Evolutionary conservation across 75 land plant species (phyloP).

Genomic region (Pinus tabuliformis): DNA sequence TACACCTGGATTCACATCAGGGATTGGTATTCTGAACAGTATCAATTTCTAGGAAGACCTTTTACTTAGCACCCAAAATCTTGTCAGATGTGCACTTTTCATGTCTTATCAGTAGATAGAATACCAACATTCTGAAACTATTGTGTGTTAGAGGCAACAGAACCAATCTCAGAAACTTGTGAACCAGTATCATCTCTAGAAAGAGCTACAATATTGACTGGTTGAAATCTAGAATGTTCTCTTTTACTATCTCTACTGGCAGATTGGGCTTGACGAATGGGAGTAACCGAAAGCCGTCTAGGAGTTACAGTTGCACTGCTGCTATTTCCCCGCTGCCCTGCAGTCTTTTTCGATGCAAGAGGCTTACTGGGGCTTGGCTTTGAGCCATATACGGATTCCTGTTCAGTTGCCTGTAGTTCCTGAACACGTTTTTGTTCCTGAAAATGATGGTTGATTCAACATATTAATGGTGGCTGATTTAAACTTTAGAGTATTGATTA

Average conservation of each 20-base stretch:
- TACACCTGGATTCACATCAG: no score
- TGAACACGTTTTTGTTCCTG: slow-evolving; percentile 70
- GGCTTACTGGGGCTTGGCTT: slow-evolving; percentile 42
- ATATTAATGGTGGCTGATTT: not conserved
- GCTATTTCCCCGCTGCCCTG: slow-evolving; percentile 34
- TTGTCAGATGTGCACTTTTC: no score
- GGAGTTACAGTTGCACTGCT: not conserved
- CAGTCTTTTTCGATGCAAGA: slow-evolving; percentile 31
- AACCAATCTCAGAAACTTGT: not conserved
- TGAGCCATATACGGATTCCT: slow-evolving; percentile 52
- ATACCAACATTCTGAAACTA: no score
- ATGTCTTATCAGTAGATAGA: no score
- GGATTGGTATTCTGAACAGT: no score
- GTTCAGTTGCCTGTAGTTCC: slow-evolving; percentile 53
- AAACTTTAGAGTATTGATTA: not conserved
- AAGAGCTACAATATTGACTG: not conserved
- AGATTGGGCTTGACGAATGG: not conserved
- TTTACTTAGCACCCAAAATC: no score
- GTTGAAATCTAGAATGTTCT: not conserved
- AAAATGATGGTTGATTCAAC: not conserved
- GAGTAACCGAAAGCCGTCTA: not conserved
- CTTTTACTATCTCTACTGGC: not conserved
- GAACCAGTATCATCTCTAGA: not conserved
- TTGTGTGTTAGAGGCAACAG: not conserved
- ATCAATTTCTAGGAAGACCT: no score